phyloP scores from a whole-genome alignment of 495 filamentous ascomycete species.

The Bacidia gigantensis region DNA sequence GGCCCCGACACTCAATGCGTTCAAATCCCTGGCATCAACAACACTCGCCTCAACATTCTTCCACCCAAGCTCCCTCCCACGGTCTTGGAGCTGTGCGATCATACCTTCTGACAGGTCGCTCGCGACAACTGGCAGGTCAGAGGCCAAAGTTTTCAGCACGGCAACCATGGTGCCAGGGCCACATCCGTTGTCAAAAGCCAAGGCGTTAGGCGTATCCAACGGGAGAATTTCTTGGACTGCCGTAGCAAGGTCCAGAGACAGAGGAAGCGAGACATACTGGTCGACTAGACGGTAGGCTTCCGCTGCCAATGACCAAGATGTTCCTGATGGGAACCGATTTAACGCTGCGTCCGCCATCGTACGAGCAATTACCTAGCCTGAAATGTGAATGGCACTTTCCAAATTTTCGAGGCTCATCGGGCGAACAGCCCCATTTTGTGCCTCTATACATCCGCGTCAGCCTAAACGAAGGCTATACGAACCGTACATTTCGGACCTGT shows the following conservation, averaged over 20 bases:
- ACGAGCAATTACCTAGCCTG: no score
- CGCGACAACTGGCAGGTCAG: neutral
- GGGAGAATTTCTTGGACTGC: neutral
- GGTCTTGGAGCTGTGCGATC: neutral
- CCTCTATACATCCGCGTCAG: no score
- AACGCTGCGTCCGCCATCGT: no score
- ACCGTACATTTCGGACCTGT: no score
- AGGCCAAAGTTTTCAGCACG: neutral
- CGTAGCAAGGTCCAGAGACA: neutral
- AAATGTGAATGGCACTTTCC: neutral
- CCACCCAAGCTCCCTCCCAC: neutral
- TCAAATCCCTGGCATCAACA: neutral
- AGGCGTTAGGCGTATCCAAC: neutral
- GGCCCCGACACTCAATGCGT: neutral
- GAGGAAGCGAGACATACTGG: neutral
- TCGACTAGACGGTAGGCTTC: neutral
- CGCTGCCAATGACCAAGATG: neutral
- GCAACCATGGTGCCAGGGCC: slow-evolving; percentile 6
- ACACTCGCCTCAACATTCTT: neutral
- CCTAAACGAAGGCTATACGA: no score
- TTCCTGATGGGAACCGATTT: neutral
- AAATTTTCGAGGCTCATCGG: neutral
- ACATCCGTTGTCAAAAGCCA: slow-evolving; percentile 7
- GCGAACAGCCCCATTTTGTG: neutral
- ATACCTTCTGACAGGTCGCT: slow-evolving; percentile 5